Base-by-base conservation (phyloP, 129 eudicot genomes). In the Mikania micrantha region DNA sequence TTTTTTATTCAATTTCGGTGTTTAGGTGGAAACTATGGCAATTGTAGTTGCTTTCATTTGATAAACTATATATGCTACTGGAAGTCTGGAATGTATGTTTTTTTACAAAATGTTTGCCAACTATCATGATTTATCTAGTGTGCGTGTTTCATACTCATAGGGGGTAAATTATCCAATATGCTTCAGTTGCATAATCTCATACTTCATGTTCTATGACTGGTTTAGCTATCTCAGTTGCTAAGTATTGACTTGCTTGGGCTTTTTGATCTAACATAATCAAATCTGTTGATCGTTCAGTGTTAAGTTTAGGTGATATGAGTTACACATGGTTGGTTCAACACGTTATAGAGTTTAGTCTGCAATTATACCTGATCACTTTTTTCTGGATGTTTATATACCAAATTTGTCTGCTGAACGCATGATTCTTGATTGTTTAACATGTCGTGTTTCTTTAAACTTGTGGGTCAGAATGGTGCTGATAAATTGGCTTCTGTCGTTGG, bases 91-190 rank as follows among this genome's bases (percentile, higher is more conserved):
- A 25, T 52, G 32, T 52, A 10, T 52, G 16, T 52, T 52, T 16
- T 19, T 52, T 52, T 44, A n/a, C 21, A 15, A 15, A 44, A 44
- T 44, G 16, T 1, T 15, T 66, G 2, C 27, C 5, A 35, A 15
- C 16, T 52, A 35, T 67, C 61, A 67, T 49, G 50, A 19, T 34
- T 49, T 50, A 20, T 21, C 49, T 13, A 11, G 50, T 67, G 73
- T 61, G 73, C 21, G n/a, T 11, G 32, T 4, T 47, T 52, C 49
- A 32, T 22, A 31, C 13, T 50, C 29, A 35, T 12, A 20, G 48
- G 49, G 9, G 36, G 48, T 3, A 28, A 68, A 38, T 54, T 34
- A 50, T 5, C 54, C n/a, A 1, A 39, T 35, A 39, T 19, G 7
- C 48, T 19, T 42, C 42, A 39, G 44, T 41, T 42, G 57, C 67